Evolutionary conservation across 805 yeast species (phyloP).

Genomic region (Zygotorulaspora sp.): DNA sequence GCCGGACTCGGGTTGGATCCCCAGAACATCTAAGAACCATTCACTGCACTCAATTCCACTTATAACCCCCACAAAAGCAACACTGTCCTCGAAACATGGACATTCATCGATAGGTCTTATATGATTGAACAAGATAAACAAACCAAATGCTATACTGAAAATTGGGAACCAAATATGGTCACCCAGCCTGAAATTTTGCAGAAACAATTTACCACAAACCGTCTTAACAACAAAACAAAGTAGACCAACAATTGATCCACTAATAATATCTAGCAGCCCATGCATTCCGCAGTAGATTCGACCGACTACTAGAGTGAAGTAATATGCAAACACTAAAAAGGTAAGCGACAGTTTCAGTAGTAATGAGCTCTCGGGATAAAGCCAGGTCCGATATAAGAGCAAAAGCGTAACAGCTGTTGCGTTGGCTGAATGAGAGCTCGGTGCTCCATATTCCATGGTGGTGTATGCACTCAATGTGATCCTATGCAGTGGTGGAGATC

Average conservation of each 20-base stretch:
- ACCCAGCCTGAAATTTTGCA: conserved; percentile 18
- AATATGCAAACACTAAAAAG: conserved; percentile 42
- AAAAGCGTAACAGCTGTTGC: conserved; percentile 76
- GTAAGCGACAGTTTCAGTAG: conserved; percentile 11
- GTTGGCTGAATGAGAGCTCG: conserved; percentile 90
- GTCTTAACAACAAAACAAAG: conserved; percentile 47
- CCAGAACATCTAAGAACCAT: conserved; percentile 40
- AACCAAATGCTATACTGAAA: conserved; percentile 38
- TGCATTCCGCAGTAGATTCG: conserved; percentile 97
- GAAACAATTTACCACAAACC: conserved; percentile 44
- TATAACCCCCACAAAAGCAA: conserved; percentile 86
- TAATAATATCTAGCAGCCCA: conserved; percentile 70
- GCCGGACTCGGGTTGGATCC: conserved; percentile 13
- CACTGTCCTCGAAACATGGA: conserved; percentile 94
- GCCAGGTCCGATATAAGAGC: conserved; percentile 31
- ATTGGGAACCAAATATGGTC: conserved; percentile 35
- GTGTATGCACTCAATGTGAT: conserved; percentile 90
- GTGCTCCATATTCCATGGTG: conserved; percentile 90
- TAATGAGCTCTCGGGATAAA: conserved; percentile 3
- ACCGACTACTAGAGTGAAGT: conserved; percentile 65
- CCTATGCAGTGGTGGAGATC: conserved; percentile 85
- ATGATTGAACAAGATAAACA: conserved; percentile 58
- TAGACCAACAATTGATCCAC: conserved; percentile 65
- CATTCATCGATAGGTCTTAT: conserved; percentile 87
- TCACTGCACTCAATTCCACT: conserved; percentile 67